Evolutionary conservation across 1,139 yeast genomes (phyloP).

Genomic region (Candida sp.): DNA sequence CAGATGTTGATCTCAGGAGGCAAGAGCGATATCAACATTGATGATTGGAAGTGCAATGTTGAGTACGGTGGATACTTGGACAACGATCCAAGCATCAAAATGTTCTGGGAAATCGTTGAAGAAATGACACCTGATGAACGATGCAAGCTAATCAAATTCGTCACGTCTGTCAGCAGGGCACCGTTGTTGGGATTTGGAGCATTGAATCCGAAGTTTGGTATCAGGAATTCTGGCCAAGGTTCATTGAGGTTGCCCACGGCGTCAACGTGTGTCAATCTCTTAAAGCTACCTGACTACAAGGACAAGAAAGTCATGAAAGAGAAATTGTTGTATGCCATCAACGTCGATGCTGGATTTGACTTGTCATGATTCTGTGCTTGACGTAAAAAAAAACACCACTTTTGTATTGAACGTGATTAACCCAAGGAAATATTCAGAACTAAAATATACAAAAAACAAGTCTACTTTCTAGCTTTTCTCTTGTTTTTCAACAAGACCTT

Average conservation of each 20-base stretch:
- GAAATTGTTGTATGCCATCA: slow-evolving; percentile 78
- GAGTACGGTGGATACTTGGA: slow-evolving; percentile 70
- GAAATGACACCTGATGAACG: slow-evolving; percentile 70
- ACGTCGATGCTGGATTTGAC: slow-evolving; percentile 87
- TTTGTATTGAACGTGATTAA: neutral
- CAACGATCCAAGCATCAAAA: slow-evolving; percentile 57
- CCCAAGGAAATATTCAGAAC: neutral
- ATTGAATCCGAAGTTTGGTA: slow-evolving; percentile 80
- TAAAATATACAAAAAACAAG: neutral
- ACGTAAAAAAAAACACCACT: neutral
- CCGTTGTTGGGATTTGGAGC: slow-evolving; percentile 87
- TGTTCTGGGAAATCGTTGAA: slow-evolving; percentile 78
- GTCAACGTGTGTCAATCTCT: slow-evolving; percentile 88
- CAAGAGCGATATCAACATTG: slow-evolving; percentile 64
- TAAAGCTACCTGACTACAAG: slow-evolving; percentile 83
- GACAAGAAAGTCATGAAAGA: slow-evolving; percentile 58
- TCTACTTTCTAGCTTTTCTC: slow-evolving; percentile 39
- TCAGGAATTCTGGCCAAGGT: slow-evolving; percentile 69
- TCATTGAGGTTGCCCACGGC: slow-evolving; percentile 78
- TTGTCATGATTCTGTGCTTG: slow-evolving; percentile 40
- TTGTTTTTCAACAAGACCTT: slow-evolving; percentile 83
- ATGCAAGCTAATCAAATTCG: slow-evolving; percentile 75
- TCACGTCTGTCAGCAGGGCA: slow-evolving; percentile 90
- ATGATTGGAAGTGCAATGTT: slow-evolving; percentile 67
- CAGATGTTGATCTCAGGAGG: slow-evolving; percentile 91